Base-by-base conservation (phyloP, 2,329 filamentous ascomycete genomes). In the Botrytis cinerea region DNA sequence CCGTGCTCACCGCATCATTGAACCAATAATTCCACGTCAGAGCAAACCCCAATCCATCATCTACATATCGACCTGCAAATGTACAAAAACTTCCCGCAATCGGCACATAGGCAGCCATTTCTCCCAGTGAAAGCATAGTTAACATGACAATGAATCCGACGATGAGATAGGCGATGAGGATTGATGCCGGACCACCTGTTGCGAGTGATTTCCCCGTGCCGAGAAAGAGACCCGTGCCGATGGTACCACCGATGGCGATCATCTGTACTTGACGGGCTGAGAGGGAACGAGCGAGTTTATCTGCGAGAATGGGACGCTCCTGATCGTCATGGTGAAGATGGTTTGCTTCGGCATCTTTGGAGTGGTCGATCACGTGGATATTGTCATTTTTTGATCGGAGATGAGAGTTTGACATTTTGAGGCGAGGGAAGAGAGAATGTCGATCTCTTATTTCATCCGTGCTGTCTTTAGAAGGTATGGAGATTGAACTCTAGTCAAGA, bases 181-280 rank as follows among this genome's bases (percentile, higher is more conserved):
- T 84, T 6, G 87, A 88, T 0, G 86, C 88, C 7, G 89, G 89
- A 0, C 89, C 89, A 45, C 87, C 89, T 0, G 85, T 89, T 1
- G 87, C 85, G 57, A 91, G 81, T 6, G 88, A 86, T 78, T 87
- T 88, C 16, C 89, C 89, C 0, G 88, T 89, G 45, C 89, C 89
- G 9, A 91, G 83, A 76, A 91, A 91, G 6, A 91, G 81, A 4
- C 89, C 89, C 0, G 89, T 90, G 14, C 87, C 87, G 64, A 89
- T 89, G 1, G 86, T 89, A 51, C 87, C 87, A 32, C 86, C 87
- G 67, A 89, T 87, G 61, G 89, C 90, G 75, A 91, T 90, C 88
- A 91, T 91, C 81, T 91, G 89, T 18, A 91, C 87, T 80, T 91
- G 89, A n/a, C 89, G 86, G 25, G 87, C 83, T 3, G 87, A 88